These are phyloP conservation scores for Butyriboletus loyo DNA, from an alignment of 768 basidiomycete species.

Conservation along the genomic window DNA sequence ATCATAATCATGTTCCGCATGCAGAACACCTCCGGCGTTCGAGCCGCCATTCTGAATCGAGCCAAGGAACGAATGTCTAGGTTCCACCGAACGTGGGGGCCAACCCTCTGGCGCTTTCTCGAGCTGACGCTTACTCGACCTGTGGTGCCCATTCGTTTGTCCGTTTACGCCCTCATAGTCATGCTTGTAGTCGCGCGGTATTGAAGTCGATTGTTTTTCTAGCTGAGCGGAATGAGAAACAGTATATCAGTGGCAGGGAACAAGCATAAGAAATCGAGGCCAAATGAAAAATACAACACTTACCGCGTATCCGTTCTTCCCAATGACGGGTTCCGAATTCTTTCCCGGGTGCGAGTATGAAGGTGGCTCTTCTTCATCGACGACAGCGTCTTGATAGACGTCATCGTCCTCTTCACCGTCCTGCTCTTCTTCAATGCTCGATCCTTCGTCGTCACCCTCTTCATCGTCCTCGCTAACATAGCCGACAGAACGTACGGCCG, in stretches of 20 bases:
- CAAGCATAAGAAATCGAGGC: neutral
- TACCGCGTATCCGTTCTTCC: slow-evolving; percentile 61
- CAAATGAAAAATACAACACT: slow-evolving; percentile 26
- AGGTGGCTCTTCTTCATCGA: slow-evolving; percentile 50
- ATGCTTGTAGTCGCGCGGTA: slow-evolving; percentile 11
- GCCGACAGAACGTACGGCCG: slow-evolving; percentile 86
- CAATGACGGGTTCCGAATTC: slow-evolving; percentile 39
- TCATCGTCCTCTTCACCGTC: slow-evolving; percentile 53
- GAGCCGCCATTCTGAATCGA: slow-evolving; percentile 12
- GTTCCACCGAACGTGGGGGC: slow-evolving; percentile 27
- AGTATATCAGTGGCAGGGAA: slow-evolving; percentile 1
- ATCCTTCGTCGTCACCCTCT: slow-evolving; percentile 54
- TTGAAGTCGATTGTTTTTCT: slow-evolving; percentile 40
- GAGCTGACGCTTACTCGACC: slow-evolving; percentile 58
- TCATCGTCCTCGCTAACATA: slow-evolving; percentile 83
- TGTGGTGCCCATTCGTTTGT: slow-evolving; percentile 29
- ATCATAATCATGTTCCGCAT: slow-evolving; percentile 10
- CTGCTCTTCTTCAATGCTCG: slow-evolving; percentile 42
- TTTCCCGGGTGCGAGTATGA: slow-evolving; percentile 54
- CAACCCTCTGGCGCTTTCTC: slow-evolving; percentile 73
- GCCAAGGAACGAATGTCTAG: neutral
- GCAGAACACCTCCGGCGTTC: slow-evolving; percentile 8
- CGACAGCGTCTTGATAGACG: slow-evolving; percentile 38
- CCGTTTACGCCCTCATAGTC: neutral
- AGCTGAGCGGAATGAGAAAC: slow-evolving; percentile 30